Percentiles rank a stretch among this genome's conserved stretches.
Conservation (phyloP, 257 asterid species). For the Petunia secreta region DNA sequence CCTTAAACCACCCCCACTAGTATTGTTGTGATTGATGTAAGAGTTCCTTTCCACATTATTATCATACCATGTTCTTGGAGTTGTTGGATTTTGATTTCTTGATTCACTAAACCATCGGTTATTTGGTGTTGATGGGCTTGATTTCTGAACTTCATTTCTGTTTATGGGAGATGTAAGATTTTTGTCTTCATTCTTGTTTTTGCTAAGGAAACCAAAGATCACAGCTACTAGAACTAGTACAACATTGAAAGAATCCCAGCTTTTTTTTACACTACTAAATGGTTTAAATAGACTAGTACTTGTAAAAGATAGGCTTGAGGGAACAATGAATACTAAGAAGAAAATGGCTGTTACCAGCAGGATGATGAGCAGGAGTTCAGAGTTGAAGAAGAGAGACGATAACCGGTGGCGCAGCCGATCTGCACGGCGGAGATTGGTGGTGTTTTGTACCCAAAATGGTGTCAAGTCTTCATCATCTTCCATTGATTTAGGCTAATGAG, state of each 20-base stretch:
- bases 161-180: slow-evolving; percentile 34
- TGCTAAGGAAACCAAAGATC: slow-evolving; percentile 76
- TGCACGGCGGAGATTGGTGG: slow-evolving; percentile 54
- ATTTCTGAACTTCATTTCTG: slow-evolving; percentile 33
- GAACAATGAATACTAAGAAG: slow-evolving; percentile 63
- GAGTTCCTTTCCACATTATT: slow-evolving; percentile 31
- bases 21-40: slow-evolving; percentile 27
- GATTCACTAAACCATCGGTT: slow-evolving; percentile 3
- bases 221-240: slow-evolving; percentile 74
- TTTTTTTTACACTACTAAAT: slow-evolving; percentile 58
- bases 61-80: slow-evolving; percentile 45
- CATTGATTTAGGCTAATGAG: slow-evolving; percentile 34
- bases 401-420: slow-evolving; percentile 59
- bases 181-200: slow-evolving; percentile 58
- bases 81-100: slow-evolving; percentile 37
- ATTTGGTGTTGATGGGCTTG: slow-evolving; percentile 22
- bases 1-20: slow-evolving; percentile 37
- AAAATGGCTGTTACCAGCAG: slow-evolving; percentile 58
- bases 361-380: slow-evolving; percentile 59
- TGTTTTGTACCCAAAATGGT: slow-evolving; percentile 79
- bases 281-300: slow-evolving; percentile 63
- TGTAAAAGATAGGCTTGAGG: slow-evolving; percentile 54
- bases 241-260: slow-evolving; percentile 86
- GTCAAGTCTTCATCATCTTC: slow-evolving; percentile 59
- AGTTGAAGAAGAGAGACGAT: slow-evolving; percentile 62